These are phyloP conservation scores for Arthrobotrys conoides DNA, from an alignment of 2,329 filamentous ascomycete genomes.

Conservation along the genomic window DNA sequence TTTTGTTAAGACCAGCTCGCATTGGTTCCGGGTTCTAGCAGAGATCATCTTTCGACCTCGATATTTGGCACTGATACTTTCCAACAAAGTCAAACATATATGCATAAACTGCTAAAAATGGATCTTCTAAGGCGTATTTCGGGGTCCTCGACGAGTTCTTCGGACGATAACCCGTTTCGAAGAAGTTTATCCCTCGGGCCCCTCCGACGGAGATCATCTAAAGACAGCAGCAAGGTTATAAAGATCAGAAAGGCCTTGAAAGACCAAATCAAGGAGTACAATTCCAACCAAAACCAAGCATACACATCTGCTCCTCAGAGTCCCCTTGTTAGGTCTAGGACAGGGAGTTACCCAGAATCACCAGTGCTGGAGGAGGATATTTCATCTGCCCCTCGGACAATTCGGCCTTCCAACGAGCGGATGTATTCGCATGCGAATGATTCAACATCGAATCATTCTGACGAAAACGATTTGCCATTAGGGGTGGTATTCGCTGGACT, in stretches of 20 bases:
- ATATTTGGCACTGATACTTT: constrained; percentile 11
- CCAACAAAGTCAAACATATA: constrained; percentile 20
- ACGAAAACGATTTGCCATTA: constrained; percentile 48
- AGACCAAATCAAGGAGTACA: constrained; percentile 45
- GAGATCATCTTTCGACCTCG: constrained; percentile 22
- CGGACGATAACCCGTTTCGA: constrained; percentile 40
- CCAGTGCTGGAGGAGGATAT: constrained; percentile 31
- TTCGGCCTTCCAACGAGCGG: constrained; percentile 17
- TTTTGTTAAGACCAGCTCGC: constrained; percentile 24
- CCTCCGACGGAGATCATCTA: constrained; percentile 53
- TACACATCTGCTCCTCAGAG: constrained; percentile 53
- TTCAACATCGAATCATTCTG: constrained; percentile 38
- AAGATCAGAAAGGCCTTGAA: constrained; percentile 38
- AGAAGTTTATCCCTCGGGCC: constrained; percentile 41
- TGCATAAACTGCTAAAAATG: constrained; percentile 17
- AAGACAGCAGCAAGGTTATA: constrained; percentile 38
- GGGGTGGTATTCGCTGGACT: constrained; percentile 51
- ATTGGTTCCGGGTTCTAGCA: constrained; percentile 8
- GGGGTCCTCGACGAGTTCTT: constrained; percentile 47
- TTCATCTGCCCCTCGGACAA: constrained; percentile 22
- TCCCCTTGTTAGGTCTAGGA: constrained; percentile 35
- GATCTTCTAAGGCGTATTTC: constrained; percentile 58
- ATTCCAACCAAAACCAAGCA: constrained; percentile 25
- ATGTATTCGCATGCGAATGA: constrained; percentile 48
- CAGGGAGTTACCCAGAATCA: constrained; percentile 19